Base-by-base conservation (phyloP, 2,329 filamentous ascomycete species). In the Trichoderma koningii region DNA sequence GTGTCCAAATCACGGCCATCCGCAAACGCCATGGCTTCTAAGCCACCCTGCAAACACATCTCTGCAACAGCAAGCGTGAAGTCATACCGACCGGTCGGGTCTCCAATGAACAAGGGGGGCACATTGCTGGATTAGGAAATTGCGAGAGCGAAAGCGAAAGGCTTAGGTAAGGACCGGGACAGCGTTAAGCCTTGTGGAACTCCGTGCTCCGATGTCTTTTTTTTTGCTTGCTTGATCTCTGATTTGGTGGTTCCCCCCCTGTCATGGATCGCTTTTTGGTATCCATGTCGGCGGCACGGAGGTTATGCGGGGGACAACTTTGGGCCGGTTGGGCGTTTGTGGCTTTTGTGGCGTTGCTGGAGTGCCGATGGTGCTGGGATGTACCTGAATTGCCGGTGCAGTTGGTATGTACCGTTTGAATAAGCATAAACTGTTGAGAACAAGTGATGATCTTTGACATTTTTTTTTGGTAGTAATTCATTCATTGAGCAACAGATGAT, bases 91-190 rank as follows among this genome's bases (percentile, higher is more conserved):
- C 34, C 12, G 14, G 17, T 48, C 21, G n/a, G 21, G 34, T 12
- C 34, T 15, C 14, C 38, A 41, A n/a, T 23, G 7, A 17, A 42
- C 51, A 17, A n/a, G 15, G 34, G 34, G 10, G 34, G 10, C 2
- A 34, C 34, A 38, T 38, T 14, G 14, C 57, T 23, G n/a, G 14
- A 44, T 52, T 34, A 47, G 48, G 48, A 61, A 44, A 50, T 51
- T n/a, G 56, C 56, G 57, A 61, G 38, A 61, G 23, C 57, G 56
- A 60, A 50, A 23, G 30, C 23, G 38, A 42, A 55, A 55, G 4
- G 34, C 34, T 38, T 23, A 26, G 12, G 21, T 30, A 34, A 15
- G 41, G 5, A 6, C 12, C 26, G 28, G 17, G 42, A n/a, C 50
- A 52, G 50, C 26, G 7, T 45, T 41, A 19, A 28, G 55, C 55